Evolutionary conservation across 768 basidiomycete species (phyloP).

Genomic region (Mycena chlorophos): DNA sequence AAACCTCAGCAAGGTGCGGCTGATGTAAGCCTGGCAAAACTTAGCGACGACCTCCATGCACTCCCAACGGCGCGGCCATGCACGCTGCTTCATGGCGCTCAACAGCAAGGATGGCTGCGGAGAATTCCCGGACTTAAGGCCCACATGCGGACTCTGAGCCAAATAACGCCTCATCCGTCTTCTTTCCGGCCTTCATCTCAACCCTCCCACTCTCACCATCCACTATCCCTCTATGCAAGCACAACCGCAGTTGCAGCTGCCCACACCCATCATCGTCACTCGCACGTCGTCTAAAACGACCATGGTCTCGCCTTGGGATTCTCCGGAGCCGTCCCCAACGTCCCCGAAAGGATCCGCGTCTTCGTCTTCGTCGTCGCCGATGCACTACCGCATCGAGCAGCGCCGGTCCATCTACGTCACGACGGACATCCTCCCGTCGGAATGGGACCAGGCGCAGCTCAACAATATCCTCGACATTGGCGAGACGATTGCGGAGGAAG

Average conservation of each 20-base stretch:
- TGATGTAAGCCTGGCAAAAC: not conserved
- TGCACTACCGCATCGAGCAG: conserved; percentile 50
- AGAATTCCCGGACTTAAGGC: not conserved
- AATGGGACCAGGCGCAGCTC: conserved; percentile 43
- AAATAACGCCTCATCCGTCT: not conserved
- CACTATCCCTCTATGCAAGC: not conserved
- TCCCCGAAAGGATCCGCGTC: conserved; percentile 17
- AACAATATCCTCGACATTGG: conserved; percentile 42
- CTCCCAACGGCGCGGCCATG: not conserved
- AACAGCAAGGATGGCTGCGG: not conserved
- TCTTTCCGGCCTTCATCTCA: too few relatives aligned
- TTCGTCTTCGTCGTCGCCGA: conserved; percentile 29
- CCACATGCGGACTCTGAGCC: not conserved
- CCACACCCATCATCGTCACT: conserved; percentile 18
- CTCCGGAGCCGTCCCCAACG: conserved; percentile 19
- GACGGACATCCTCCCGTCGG: conserved; percentile 42
- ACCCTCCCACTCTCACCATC: not conserved
- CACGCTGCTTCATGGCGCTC: not conserved
- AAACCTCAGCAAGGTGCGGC: not conserved
- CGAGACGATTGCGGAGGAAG: conserved; percentile 33
- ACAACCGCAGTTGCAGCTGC: too few relatives aligned
- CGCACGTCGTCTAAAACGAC: conserved; percentile 23
- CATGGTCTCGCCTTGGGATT: conserved; percentile 22
- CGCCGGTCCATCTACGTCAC: conserved; percentile 48
- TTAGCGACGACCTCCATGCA: not conserved